Conservation (phyloP, 495 filamentous ascomycete species). For the Aspergillus diversus region DNA sequence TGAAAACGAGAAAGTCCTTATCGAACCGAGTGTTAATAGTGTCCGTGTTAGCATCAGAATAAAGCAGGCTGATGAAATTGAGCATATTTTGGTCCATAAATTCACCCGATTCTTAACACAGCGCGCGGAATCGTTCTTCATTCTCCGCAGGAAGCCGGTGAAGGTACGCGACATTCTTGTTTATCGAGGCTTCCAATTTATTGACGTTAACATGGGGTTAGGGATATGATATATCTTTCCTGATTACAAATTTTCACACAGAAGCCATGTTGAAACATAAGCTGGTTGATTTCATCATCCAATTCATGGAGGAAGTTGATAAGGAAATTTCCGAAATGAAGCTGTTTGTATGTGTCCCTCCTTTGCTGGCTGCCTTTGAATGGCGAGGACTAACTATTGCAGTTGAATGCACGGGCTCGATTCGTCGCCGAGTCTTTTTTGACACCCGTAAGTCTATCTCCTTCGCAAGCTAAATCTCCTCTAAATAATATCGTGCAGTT, state of each 20-base stretch:
- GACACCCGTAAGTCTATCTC: slow-evolving; percentile 72
- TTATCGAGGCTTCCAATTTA: not conserved
- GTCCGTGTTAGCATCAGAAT: slow-evolving; percentile 96
- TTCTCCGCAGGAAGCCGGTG: slow-evolving; percentile 90
- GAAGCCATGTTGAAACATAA: slow-evolving; percentile 99
- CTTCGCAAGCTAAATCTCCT: not conserved
- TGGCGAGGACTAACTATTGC: slow-evolving; percentile 25
- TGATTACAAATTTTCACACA: slow-evolving; percentile 98
- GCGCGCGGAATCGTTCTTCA: slow-evolving; percentile 96
- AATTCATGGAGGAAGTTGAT: slow-evolving; percentile 99
- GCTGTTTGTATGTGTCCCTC: slow-evolving; percentile 76
- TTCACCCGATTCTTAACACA: slow-evolving; percentile 96
- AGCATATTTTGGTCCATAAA: slow-evolving; percentile 96
- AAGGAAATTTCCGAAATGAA: slow-evolving; percentile 99
- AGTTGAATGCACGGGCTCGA: slow-evolving; percentile 96
- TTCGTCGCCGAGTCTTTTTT: slow-evolving; percentile 98
- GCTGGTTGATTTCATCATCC: slow-evolving; percentile 96
- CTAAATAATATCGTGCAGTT: slow-evolving; percentile 33
- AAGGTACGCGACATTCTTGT: slow-evolving; percentile 59
- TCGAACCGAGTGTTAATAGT: slow-evolving; percentile 95
- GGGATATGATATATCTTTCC: slow-evolving; percentile 98
- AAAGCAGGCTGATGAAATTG: slow-evolving; percentile 99
- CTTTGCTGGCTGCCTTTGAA: slow-evolving; percentile 21
- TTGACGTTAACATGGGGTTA: slow-evolving; percentile 38
- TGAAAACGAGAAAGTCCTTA: slow-evolving; percentile 87